Base-by-base conservation (phyloP, 1,284 basidiomycete species). In the Boletellus deceptivus region DNA sequence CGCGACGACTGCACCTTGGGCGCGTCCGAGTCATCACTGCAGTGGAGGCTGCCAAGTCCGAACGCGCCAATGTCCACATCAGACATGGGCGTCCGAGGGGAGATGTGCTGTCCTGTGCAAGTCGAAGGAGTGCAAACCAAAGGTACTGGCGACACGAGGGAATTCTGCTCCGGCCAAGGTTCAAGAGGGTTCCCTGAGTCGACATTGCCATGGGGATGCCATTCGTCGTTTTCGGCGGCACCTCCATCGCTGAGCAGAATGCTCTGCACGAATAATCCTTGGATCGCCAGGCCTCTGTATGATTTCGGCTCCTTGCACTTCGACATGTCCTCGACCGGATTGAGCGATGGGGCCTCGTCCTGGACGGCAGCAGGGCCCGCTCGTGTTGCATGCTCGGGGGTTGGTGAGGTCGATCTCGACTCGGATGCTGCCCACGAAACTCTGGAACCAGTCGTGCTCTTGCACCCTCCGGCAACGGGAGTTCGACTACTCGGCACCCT, bases 31-130 rank as follows among this genome's bases (percentile, higher is more conserved):
- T 58, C 48, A 8, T 64, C 51, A n/a, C 45, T 51, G 59, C 61
- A 65, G 25, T 27, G 24, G 25, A 59, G 67, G 11, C 54, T 45
- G 39, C 64, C 59, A 4, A 67, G 65, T 36, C 61, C 60, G 9
- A 63, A 48, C 20, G 58, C 50, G 16, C 61, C 50, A 37, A 64
- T 55, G 10, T 62, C 59, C 1, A 54, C 20, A 20, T 20, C 20
- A 16, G 50, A 55, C 7, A 45, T 39, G 0, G 59, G 56, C 2
- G 56, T 65, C 39, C 31, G 37, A 31, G 29, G 29, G 11, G 29
- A 31, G 8, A 31, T 13, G 29, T 0, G 8, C 7, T 25, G 8
- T 25, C 25, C 25, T 8, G 25, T 31, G 29, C 29, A 31, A 31
- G 29, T 13, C 11, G 29, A 31, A 31, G 11, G 29, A 13, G 10